Conservation (phyloP, 2,329 filamentous ascomycete genomes). For the Monosporascus sp. region DNA sequence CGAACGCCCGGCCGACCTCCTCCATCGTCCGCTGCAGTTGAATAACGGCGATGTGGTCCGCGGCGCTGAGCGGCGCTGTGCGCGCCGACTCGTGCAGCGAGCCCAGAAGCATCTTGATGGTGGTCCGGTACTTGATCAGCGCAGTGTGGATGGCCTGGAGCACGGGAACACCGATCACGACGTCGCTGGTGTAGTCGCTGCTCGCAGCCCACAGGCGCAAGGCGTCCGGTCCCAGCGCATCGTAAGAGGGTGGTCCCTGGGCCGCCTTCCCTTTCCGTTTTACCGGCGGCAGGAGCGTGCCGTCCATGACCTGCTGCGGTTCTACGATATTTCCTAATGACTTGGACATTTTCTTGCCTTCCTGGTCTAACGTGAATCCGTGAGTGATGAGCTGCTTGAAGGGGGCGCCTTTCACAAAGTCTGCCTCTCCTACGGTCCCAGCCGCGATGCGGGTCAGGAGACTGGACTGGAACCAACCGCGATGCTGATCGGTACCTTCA, state of each 20-base stretch:
- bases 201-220: slow-evolving; percentile 87
- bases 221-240: slow-evolving; percentile 78
- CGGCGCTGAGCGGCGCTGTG: slow-evolving; percentile 46
- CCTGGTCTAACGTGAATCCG: slow-evolving; percentile 83
- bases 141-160: slow-evolving; percentile 71
- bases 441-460: slow-evolving; percentile 78
- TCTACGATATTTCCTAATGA: slow-evolving; percentile 84
- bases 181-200: slow-evolving; percentile 85
- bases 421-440: slow-evolving; percentile 36
- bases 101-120: slow-evolving; percentile 85
- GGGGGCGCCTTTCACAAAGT: slow-evolving; percentile 48
- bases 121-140: slow-evolving; percentile 82
- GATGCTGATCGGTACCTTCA: slow-evolving; percentile 92
- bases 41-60: slow-evolving; percentile 71
- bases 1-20: slow-evolving; percentile 60
- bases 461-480: slow-evolving; percentile 97
- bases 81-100: slow-evolving; percentile 55
- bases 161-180: slow-evolving; percentile 73
- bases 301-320: slow-evolving; percentile 79
- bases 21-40: slow-evolving; percentile 64
- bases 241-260: slow-evolving; percentile 41
- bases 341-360: slow-evolving; percentile 98
- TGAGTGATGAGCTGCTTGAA: slow-evolving; percentile 92
- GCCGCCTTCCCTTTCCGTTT: slow-evolving; percentile 55
- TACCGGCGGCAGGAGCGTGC: slow-evolving; percentile 66